phyloP scores from a whole-genome alignment of 331 rosid species.

The Pyrus hybrid region DNA sequence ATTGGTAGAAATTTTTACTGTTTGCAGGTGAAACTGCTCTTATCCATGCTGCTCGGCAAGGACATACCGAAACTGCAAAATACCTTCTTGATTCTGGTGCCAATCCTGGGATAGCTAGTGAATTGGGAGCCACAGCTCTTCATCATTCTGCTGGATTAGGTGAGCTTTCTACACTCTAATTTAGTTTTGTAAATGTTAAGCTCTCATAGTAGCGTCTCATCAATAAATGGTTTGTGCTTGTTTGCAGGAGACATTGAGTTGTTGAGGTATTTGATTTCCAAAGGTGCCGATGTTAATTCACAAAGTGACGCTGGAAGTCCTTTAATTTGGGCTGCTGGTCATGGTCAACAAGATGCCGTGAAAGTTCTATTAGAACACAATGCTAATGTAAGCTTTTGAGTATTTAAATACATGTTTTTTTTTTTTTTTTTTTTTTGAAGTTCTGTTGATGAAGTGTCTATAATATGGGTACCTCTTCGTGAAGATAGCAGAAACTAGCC shows the following conservation, averaged over 20 bases:
- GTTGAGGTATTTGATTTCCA: constrained; percentile 61
- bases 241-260: constrained; percentile 70
- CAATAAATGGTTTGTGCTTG: constrained; percentile 4
- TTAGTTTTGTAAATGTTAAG: neutral
- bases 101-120: constrained; percentile 56
- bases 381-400: constrained; percentile 53
- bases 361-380: constrained; percentile 56
- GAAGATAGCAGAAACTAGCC: neutral
- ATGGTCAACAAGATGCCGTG: constrained; percentile 70
- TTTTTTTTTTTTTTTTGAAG: neutral
- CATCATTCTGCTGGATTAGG: constrained; percentile 95
- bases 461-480: too few relatives aligned
- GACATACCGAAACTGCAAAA: constrained; percentile 69
- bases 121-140: constrained; percentile 78
- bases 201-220: neutral
- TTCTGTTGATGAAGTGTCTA: neutral
- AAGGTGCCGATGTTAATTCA: constrained; percentile 57
- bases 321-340: constrained; percentile 96
- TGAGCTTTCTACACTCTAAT: neutral
- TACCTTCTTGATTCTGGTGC: constrained; percentile 66
- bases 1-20: neutral
- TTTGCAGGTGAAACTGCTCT: constrained; percentile 81
- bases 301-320: constrained; percentile 92
- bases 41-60: constrained; percentile 87
- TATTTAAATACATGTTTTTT: neutral